These are phyloP conservation scores for Leccinum arenicola DNA, from an alignment of 768 basidiomycete genomes.

Conservation along the genomic window DNA sequence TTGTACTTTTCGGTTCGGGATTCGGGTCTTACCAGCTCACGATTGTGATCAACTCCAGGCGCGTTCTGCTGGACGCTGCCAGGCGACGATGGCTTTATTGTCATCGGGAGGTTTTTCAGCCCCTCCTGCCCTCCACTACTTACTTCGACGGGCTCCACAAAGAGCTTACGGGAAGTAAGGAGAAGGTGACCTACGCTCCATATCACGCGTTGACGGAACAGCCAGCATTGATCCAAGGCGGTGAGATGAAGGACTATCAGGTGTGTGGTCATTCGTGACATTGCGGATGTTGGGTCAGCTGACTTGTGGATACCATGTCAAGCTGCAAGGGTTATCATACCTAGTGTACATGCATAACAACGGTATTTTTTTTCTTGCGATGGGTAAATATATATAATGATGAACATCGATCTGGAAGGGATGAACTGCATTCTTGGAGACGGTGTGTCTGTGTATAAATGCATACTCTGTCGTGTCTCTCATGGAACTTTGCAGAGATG, in stretches of 20 bases:
- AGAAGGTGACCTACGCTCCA: conserved; percentile 31
- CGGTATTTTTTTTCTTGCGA: conserved; percentile 34
- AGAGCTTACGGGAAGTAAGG: conserved; percentile 30
- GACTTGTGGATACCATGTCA: not conserved
- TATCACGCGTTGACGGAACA: conserved; percentile 43
- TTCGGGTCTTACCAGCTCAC: conserved; percentile 35
- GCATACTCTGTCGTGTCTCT: not conserved
- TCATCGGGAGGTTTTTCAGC: conserved; percentile 43
- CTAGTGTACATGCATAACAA: conserved; percentile 68
- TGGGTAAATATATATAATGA: not conserved
- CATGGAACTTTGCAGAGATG: conserved; percentile 40
- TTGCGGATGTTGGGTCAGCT: not conserved
- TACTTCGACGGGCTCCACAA: conserved; percentile 38
- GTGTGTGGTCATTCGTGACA: conserved; percentile 26
- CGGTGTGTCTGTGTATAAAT: conserved; percentile 36
- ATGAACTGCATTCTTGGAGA: conserved; percentile 75
- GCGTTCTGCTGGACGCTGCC: conserved; percentile 38
- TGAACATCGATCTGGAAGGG: conserved; percentile 31
- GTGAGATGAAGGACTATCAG: conserved; percentile 73
- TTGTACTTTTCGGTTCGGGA: not conserved
- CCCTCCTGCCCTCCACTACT: conserved; percentile 42
- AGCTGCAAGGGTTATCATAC: conserved; percentile 64
- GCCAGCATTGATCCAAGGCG: conserved; percentile 49
- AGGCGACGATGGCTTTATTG: conserved; percentile 45
- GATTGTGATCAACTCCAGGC: conserved; percentile 35